Base-by-base conservation (phyloP, 83 land plant species). In the Isoetes engelmannii region DNA sequence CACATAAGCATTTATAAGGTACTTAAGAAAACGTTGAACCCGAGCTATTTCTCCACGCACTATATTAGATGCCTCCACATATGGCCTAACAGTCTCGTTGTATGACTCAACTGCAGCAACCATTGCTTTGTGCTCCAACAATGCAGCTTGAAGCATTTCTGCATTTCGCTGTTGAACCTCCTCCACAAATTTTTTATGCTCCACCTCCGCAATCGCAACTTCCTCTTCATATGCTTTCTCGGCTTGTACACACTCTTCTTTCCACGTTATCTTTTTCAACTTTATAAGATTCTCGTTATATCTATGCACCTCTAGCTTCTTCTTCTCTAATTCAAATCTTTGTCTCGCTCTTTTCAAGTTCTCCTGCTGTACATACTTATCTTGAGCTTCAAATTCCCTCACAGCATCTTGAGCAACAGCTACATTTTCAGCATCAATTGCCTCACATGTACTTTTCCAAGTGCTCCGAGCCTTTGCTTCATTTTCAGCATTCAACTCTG, bases 21-120 rank as follows among this genome's bases (percentile, higher is more conserved):
- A 76, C 28, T 64, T 21, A 5, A 76, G 18, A 43, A 76, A 76
- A 21, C 20, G 12, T 42, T 70, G 63, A 10, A 76, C 53, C 17
- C 79, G 73, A 12, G 46, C 13, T 18, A 76, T 45, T 53, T 76
- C 79, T 5, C 4, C 74, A 6, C 65, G 50, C 7, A 76, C 69
- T 4, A 72, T 46, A 7, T 61, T 49, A 3, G 79, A 70, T 13
- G 74, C 68, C 68, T 76, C 79, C 15, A 76, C 79, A 70, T 18
- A 63, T 4, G 79, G 75, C 5, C 69, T 15, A n/a, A 76, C 51
- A 5, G 74, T 63, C 61, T 70, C 74, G 44, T 76, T 76, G 59
- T 70, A 76, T 43, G 57, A 17, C 51, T 76, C 69, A 18, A 64
- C 69, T 6, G 79, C 79, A 5, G 68, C 75, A 21, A 64, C 79